Conservation (phyloP, 1,139 yeast species). For the Debaryomyces sp. region DNA sequence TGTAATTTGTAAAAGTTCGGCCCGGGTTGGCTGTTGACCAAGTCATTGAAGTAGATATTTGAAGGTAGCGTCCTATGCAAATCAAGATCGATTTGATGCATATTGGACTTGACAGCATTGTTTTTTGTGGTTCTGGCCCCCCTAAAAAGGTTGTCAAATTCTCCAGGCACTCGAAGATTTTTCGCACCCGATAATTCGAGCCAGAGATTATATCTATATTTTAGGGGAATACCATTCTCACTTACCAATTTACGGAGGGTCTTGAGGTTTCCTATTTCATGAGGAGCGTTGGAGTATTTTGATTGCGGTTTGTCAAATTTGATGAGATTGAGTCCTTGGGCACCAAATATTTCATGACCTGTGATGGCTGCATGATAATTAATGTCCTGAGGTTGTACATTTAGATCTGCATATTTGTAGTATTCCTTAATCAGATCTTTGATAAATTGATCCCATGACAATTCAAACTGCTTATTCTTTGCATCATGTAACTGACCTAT, state of each 20-base stretch:
- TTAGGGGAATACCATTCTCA: conserved; percentile 50
- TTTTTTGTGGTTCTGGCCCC: conserved; percentile 14
- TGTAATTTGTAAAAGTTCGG: conserved; percentile 54
- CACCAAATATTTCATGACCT: conserved; percentile 38
- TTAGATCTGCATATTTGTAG: conserved; percentile 21
- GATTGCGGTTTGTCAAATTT: conserved; percentile 15
- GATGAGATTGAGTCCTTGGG: conserved; percentile 34
- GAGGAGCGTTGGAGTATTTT: not conserved
- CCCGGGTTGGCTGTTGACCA: conserved; percentile 48
- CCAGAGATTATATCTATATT: conserved; percentile 54
- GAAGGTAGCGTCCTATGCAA: conserved; percentile 59
- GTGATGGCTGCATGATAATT: not conserved
- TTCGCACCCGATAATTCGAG: conserved; percentile 57
- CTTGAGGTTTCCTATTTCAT: conserved; percentile 14
- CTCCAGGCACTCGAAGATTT: conserved; percentile 50
- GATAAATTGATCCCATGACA: conserved; percentile 40
- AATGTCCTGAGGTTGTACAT: not conserved
- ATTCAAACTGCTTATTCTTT: conserved; percentile 28
- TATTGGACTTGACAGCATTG: conserved; percentile 31
- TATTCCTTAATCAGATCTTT: conserved; percentile 28
- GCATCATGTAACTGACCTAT: conserved; percentile 39
- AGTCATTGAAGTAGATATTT: conserved; percentile 51
- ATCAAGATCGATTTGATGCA: conserved; percentile 58
- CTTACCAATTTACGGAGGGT: conserved; percentile 39
- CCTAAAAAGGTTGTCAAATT: conserved; percentile 38